Evolutionary conservation across 257 asterid species (phyloP).

Genomic region (Solanum sitiens): DNA sequence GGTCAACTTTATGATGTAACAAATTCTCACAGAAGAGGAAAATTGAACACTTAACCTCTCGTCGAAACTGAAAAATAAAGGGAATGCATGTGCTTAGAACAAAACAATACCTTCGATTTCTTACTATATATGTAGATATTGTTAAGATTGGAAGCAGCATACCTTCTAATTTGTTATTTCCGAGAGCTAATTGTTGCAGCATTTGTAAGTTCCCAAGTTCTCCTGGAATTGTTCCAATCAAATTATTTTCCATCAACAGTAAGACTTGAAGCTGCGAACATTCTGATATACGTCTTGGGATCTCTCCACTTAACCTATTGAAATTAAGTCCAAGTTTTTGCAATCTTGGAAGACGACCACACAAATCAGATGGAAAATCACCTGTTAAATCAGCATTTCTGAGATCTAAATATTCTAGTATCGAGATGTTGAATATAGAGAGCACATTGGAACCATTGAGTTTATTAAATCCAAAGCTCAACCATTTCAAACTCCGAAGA

Average conservation of each 20-base stretch:
- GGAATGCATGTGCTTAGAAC: background rate
- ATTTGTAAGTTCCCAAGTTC: background rate
- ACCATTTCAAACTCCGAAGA: background rate
- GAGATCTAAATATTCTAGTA: background rate
- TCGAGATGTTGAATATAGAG: background rate
- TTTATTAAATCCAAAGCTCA: background rate
- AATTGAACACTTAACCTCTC: background rate
- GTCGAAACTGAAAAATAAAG: background rate
- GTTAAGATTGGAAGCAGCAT: background rate
- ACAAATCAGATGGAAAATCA: background rate
- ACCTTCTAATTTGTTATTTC: background rate
- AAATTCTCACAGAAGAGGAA: background rate
- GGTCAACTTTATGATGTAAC: background rate
- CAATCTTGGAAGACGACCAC: constrained; percentile 2
- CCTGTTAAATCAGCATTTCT: background rate
- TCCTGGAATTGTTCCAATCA: background rate
- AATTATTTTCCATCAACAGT: background rate
- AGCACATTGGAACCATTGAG: constrained; percentile 6
- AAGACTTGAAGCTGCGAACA: background rate
- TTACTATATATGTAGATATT: background rate
- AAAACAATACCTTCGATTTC: background rate
- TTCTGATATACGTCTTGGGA: constrained; percentile 7
- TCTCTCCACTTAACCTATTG: constrained; percentile 8
- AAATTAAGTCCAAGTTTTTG: background rate
- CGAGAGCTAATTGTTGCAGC: constrained; percentile 12